Evolutionary conservation across 805 yeast genomes (phyloP), one percentile per base, ranked within the genome.

Genomic region (Kodamaea nitidulidarum): DNA sequence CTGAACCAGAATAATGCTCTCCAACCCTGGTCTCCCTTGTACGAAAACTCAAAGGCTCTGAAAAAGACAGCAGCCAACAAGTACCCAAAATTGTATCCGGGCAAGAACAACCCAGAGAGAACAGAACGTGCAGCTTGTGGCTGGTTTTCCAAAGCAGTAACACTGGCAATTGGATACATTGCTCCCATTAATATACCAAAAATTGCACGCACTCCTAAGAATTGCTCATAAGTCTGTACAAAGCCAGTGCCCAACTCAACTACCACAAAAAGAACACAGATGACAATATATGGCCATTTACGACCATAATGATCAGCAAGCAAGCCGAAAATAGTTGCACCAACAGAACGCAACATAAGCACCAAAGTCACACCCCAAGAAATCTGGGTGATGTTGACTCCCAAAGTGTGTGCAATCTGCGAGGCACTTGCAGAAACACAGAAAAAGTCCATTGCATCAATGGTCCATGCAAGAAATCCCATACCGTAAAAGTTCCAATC

Each of bases 141-240:
- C 11, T 52, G 44, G 35, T 50, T 55, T 31, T 55, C 58, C 39
- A 55, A 36, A 5, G 57, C 40, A 0, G 54, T 48, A 12, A 52
- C 51, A 28, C 49, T 37, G 4, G 59, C 51, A 25, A 49, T 43
- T 4, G 57, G 57, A 30, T 49, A 54, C 31, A 55, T 46, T 22
- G 56, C 57, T 3, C 60, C 60, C 60, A 55, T 54, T 26, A 54
- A 48, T 12, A 52, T 45, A 4, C 60, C 60, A 38, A 54, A 55
- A 11, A 55, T 41, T 1, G 60, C 57, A 11, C 58, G 41, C 2
- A 52, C 57, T 1, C 47, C 60, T 32, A 55, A 44, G 36, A 55
- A 55, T 36, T 52, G 56, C 15, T 32, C 20, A 37, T 46, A 55
- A 2, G 55, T 52, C 21, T 51, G 39, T 12, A 52, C 57, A 36